Evolutionary conservation across 176 grass and related monocot species (phyloP).

Genomic region (Miscanthus lutarioriparius): DNA sequence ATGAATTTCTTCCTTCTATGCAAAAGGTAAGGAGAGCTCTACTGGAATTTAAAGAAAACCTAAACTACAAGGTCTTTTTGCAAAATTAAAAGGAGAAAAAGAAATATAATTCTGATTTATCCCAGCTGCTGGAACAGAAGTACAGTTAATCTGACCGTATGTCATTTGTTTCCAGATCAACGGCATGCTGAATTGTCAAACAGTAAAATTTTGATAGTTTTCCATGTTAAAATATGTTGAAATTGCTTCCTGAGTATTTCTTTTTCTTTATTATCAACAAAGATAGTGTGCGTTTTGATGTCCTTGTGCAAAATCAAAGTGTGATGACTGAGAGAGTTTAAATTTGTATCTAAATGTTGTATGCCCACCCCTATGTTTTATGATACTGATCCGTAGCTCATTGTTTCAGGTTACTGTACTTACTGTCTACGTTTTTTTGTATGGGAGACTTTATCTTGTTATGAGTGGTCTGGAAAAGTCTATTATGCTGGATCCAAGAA

Average conservation of each 20-base stretch:
- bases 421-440: conserved; percentile 92
- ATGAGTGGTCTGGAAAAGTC: conserved; percentile 92
- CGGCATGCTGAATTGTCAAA: not conserved
- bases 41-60: not conserved
- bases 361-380: conserved; percentile 14
- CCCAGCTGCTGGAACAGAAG: not conserved
- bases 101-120: not conserved
- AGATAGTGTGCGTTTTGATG: not conserved
- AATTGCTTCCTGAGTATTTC: conserved; percentile 7
- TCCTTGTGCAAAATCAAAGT: not conserved
- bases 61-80: not conserved
- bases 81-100: conserved; percentile 4
- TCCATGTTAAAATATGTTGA: conserved; percentile 11
- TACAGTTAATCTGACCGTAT: not conserved
- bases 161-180: conserved; percentile 1
- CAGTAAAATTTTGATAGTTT: not conserved
- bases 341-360: not conserved
- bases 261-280: conserved; percentile 8
- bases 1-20: conserved; percentile 13
- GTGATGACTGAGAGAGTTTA: not conserved
- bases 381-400: conserved; percentile 28
- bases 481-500: conserved; percentile 71
- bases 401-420: conserved; percentile 78
- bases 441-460: conserved; percentile 89
- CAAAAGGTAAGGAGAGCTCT: not conserved